phyloP scores from a whole-genome alignment of 129 eudicot species.

The Chrysanthemum lavandulifolium region DNA sequence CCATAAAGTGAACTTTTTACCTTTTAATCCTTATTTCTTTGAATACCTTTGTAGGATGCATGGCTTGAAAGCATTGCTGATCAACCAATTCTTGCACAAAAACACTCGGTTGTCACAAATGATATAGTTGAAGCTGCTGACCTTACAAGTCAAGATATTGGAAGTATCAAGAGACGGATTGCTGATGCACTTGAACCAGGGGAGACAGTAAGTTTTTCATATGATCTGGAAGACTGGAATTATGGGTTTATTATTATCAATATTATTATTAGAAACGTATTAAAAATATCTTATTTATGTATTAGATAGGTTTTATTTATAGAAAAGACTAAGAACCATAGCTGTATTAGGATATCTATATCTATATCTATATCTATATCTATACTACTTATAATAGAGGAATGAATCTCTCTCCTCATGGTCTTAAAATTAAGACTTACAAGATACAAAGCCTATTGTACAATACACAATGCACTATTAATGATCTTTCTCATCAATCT shows the following conservation, averaged over 20 bases:
- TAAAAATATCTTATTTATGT: too few relatives aligned
- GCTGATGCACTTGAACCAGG: conserved; percentile 87
- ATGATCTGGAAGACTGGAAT: neutral
- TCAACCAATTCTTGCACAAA: conserved; percentile 44
- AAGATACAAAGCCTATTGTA: too few relatives aligned
- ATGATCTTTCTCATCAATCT: too few relatives aligned
- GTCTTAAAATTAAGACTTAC: too few relatives aligned
- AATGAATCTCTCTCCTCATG: too few relatives aligned
- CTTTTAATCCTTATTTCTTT: conserved; percentile 5
- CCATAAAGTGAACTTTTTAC: conserved; percentile 12
- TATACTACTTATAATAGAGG: too few relatives aligned
- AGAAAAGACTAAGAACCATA: too few relatives aligned
- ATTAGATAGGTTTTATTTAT: too few relatives aligned
- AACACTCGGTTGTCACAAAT: conserved; percentile 20
- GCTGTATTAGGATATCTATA: too few relatives aligned
- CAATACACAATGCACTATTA: too few relatives aligned
- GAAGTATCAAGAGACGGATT: conserved; percentile 79
- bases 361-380: too few relatives aligned
- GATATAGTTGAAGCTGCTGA: conserved; percentile 52
- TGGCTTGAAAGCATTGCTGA: conserved; percentile 89
- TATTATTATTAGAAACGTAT: too few relatives aligned
- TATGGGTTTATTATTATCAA: neutral
- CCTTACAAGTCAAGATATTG: conserved; percentile 72
- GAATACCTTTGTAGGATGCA: conserved; percentile 71
- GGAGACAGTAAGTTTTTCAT: conserved; percentile 58